These are phyloP conservation scores for Plenodomus biglobosus DNA, from an alignment of 2,329 filamentous ascomycete genomes.

Conservation along the genomic window DNA sequence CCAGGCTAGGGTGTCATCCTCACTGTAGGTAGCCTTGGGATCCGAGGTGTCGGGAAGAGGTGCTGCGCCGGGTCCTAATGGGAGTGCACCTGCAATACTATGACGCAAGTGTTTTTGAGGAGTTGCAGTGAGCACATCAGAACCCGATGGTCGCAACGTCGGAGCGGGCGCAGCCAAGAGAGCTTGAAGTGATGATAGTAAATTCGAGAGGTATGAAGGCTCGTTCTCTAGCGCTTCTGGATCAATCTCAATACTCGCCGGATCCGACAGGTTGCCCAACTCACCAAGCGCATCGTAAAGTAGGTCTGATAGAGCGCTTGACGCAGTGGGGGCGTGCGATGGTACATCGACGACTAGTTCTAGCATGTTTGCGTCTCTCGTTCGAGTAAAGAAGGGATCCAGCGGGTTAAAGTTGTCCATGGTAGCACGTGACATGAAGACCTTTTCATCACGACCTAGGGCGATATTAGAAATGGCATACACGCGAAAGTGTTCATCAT, in stretches of 20 bases:
- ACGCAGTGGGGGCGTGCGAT: constrained; percentile 20
- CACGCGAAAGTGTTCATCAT: constrained; percentile 64
- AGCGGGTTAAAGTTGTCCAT: constrained; percentile 67
- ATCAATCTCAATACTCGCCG: constrained; percentile 30
- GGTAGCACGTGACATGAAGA: constrained; percentile 76
- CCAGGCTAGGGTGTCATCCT: constrained; percentile 62
- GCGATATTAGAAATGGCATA: constrained; percentile 78
- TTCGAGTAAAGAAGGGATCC: constrained; percentile 81
- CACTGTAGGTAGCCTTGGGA: constrained; percentile 37
- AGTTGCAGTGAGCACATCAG: constrained; percentile 8
- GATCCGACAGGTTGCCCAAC: constrained; percentile 23
- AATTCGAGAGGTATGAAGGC: constrained; percentile 35
- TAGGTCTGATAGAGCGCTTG: constrained; percentile 22
- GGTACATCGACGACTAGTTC: constrained; percentile 69
- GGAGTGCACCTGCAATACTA: constrained; percentile 53
- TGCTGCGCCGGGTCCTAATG: constrained; percentile 65
- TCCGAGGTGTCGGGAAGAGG: constrained; percentile 64
- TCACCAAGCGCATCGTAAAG: constrained; percentile 27
- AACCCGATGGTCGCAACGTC: constrained; percentile 12
- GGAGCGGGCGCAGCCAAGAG: constrained; percentile 33
- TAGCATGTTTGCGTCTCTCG: constrained; percentile 71
- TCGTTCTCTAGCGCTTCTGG: constrained; percentile 25
- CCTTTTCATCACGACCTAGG: constrained; percentile 83
- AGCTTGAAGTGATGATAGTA: constrained; percentile 42
- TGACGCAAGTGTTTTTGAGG: constrained; percentile 25